Conservation (phyloP, 768 basidiomycete genomes). For the Boletus rubroflammeus region DNA sequence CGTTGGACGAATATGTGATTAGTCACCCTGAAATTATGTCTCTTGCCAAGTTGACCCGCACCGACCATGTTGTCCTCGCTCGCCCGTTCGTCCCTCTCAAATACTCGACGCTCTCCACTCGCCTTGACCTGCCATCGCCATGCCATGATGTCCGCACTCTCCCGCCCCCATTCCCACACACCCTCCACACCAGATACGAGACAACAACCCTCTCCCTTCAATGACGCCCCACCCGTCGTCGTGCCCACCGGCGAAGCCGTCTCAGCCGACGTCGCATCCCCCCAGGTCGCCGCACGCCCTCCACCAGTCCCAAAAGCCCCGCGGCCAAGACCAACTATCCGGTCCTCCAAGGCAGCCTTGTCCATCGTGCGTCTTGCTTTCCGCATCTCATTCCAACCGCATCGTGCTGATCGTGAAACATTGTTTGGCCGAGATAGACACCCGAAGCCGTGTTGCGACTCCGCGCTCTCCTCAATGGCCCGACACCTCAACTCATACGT, state of each 20-base stretch:
- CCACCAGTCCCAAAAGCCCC: slow-evolving; percentile 65
- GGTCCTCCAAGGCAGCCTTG: slow-evolving; percentile 74
- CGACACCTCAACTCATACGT: slow-evolving; percentile 87
- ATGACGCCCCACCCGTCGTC: slow-evolving; percentile 52
- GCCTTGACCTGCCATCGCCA: slow-evolving; percentile 36
- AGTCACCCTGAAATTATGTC: slow-evolving; percentile 12
- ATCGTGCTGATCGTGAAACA: neutral
- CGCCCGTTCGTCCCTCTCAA: slow-evolving; percentile 9
- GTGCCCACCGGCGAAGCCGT: slow-evolving; percentile 45
- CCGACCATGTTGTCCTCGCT: slow-evolving; percentile 23
- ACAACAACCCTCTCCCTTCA: slow-evolving; percentile 21
- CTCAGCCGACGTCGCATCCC: slow-evolving; percentile 59
- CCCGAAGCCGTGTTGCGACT: slow-evolving; percentile 73
- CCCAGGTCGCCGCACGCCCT: slow-evolving; percentile 69
- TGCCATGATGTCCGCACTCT: slow-evolving; percentile 67
- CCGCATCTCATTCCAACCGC: neutral
- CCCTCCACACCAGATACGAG: slow-evolving; percentile 18
- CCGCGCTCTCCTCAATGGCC: slow-evolving; percentile 67
- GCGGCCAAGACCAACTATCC: slow-evolving; percentile 60
- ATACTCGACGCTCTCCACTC: neutral
- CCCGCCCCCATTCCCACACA: slow-evolving; percentile 27
- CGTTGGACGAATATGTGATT: slow-evolving; percentile 13
- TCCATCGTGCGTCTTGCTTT: slow-evolving; percentile 50
- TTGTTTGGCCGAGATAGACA: slow-evolving; percentile 47
- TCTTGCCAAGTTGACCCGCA: neutral